phyloP scores from a whole-genome alignment of 179 eudicot genomes.

The Heliamphora pulchella region DNA sequence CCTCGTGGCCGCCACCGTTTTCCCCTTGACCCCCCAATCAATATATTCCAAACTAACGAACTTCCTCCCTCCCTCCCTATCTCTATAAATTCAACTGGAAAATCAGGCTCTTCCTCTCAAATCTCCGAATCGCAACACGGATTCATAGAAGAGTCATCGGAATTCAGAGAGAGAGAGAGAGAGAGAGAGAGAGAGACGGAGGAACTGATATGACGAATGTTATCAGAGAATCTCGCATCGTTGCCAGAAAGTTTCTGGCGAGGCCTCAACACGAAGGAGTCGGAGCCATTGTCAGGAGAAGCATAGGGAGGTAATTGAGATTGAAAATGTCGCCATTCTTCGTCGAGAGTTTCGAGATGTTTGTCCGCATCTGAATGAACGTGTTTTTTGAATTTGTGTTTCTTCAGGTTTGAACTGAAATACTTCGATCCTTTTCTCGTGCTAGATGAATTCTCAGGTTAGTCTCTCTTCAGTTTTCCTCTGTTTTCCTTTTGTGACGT shows the following conservation, averaged over 20 bases:
- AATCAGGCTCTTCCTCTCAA: slow-evolving; percentile 1
- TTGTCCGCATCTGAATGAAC: neutral
- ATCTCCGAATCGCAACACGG: neutral
- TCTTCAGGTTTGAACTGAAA: slow-evolving; percentile 60
- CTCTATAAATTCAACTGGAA: slow-evolving; percentile 15
- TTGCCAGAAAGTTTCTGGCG: slow-evolving; percentile 58
- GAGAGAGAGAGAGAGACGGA: neutral
- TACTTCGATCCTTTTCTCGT: slow-evolving; percentile 79
- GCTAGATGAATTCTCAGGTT: slow-evolving; percentile 80
- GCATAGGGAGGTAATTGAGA: slow-evolving; percentile 62
- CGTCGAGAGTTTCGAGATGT: too few species aligned
- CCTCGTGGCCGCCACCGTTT: neutral
- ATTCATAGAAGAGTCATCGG: neutral
- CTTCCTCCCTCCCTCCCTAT: slow-evolving; percentile 3
- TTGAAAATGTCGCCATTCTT: too few species aligned
- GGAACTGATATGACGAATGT: slow-evolving; percentile 19
- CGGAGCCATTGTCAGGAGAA: slow-evolving; percentile 74
- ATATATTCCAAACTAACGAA: neutral
- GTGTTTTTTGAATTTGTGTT: slow-evolving; percentile 14
- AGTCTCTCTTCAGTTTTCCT: slow-evolving; percentile 19
- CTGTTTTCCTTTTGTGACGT: neutral
- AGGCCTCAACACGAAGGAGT: slow-evolving; percentile 76
- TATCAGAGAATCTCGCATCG: slow-evolving; percentile 36
- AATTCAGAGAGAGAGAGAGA: neutral
- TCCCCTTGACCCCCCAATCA: slow-evolving; percentile 12